Evolutionary conservation across 140 eudicot species (phyloP), one percentile per base, ranked within the genome.

Genomic region (Flaveria floridana): DNA sequence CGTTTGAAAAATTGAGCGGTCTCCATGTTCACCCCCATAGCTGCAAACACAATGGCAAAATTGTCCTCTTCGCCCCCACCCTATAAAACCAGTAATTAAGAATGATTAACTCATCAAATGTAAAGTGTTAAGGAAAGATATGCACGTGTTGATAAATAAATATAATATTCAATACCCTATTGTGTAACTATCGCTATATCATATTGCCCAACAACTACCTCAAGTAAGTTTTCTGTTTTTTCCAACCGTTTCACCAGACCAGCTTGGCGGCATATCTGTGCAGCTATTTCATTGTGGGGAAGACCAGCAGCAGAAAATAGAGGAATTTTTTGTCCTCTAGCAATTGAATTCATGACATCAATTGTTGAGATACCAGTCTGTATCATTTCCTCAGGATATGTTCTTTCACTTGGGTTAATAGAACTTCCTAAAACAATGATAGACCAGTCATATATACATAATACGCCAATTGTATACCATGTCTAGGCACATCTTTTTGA

Each of bases 11-110:
- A 94, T 66, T 90, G 97, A 58, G 99, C 99, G 14, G 99, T 94
- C 79, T 94, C 99, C 98, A 92, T 92, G 85, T 92, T 92, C 80
- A 92, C 98, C 65, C 98, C 98, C 98, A 92, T 92, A 78, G 98
- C 98, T 14, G 98, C 98, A 84, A 92, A 92, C 7, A 92, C 98
- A 70, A 92, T 92, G 71, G 98, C 98, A 86, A 92, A 92, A 69
- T 92, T 90, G 87, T 93, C 99, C 75, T 90, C 99, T 84, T 82
- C 97, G 19, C 86, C 89, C 63, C 76, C 99, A 85, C 68, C 18
- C 84, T 74, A 50, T 81, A 85, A 42, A 67, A 61, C 30, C 70
- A 58, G 16, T 11, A 16, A n/a, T 18, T 12, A 58, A 70, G 19
- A 70, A 58, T 44, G 62, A 11, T 41, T 37, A 7, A 25, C 47